Conservation (phyloP, 208 protist species). For the Leishmania turanica region DNA sequence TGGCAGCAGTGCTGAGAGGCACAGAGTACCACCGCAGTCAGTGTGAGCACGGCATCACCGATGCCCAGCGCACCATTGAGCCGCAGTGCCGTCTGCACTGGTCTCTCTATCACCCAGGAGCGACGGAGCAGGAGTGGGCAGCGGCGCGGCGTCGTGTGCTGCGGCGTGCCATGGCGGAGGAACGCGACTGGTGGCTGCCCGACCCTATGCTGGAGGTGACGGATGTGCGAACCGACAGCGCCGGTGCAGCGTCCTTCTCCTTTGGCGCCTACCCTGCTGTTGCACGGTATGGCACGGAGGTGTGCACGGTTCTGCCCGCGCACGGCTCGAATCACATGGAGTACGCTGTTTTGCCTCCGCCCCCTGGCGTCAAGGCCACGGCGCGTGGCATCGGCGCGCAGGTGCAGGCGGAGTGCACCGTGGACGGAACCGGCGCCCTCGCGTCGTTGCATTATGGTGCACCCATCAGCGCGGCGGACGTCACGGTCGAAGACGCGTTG, state of each 20-base stretch:
- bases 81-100: constrained; percentile 64
- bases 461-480: constrained; percentile 34
- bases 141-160: constrained; percentile 62
- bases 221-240: constrained; percentile 50
- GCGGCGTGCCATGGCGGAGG: constrained; percentile 49
- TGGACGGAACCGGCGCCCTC: constrained; percentile 79
- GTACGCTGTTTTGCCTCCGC: constrained; percentile 18
- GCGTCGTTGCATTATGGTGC: constrained; percentile 36
- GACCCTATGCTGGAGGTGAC: constrained; percentile 78
- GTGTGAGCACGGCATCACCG: constrained; percentile 57
- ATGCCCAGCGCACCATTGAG: constrained; percentile 58
- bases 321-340: constrained; percentile 37
- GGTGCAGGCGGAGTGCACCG: constrained; percentile 52
- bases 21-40: constrained; percentile 48
- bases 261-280: constrained; percentile 49
- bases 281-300: constrained; percentile 71
- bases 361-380: constrained; percentile 9
- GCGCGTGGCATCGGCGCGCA: background rate
- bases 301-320: constrained; percentile 61
- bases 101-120: constrained; percentile 76
- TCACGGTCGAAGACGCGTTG: constrained; percentile 63
- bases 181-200: constrained; percentile 84
- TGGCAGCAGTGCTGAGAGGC: constrained; percentile 47
- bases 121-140: constrained; percentile 81
- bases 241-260: constrained; percentile 28